Evolutionary conservation across 2,329 filamentous ascomycete species (phyloP).

Genomic region (Teratosphaeria pseudoeucalypti): DNA sequence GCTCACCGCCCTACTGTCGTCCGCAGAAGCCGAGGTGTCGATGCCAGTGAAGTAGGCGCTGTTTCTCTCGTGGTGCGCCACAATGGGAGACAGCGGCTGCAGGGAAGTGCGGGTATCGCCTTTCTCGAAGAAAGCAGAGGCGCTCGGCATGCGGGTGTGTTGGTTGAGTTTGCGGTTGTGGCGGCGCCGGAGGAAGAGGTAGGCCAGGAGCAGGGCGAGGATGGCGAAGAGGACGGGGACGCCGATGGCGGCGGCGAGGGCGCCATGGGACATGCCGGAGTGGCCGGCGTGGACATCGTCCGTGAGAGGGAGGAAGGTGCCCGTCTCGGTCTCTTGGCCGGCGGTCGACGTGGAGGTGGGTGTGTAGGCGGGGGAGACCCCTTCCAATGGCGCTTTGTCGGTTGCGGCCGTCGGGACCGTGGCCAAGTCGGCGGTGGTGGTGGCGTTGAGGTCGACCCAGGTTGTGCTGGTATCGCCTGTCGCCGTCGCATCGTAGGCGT

Average conservation of each 20-base stretch:
- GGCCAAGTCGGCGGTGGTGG: background rate
- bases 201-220: conserved; percentile 4
- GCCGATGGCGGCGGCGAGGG: conserved; percentile 14
- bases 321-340: background rate
- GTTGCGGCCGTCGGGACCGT: background rate
- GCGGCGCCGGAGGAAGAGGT: conserved; percentile 14
- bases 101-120: background rate
- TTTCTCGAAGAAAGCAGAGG: background rate
- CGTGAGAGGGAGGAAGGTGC: conserved; percentile 2
- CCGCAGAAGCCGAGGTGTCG: conserved; percentile 9
- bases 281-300: background rate
- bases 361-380: background rate
- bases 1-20: conserved; percentile 1
- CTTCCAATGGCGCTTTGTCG: background rate
- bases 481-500: background rate
- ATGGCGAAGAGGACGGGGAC: conserved; percentile 13
- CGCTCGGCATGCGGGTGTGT: background rate
- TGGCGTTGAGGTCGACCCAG: background rate
- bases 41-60: conserved; percentile 15
- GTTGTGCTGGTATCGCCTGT: background rate
- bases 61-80: conserved; percentile 2
- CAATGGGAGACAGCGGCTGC: conserved; percentile 4
- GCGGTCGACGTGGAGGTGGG: background rate
- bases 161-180: background rate
- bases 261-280: conserved; percentile 11